A percentile compares a stretch with the other conserved stretches of the same genome.
Evolutionary conservation across 2,329 filamentous ascomycete species (phyloP).

Genomic region (Drechslerella coelobrocha): DNA sequence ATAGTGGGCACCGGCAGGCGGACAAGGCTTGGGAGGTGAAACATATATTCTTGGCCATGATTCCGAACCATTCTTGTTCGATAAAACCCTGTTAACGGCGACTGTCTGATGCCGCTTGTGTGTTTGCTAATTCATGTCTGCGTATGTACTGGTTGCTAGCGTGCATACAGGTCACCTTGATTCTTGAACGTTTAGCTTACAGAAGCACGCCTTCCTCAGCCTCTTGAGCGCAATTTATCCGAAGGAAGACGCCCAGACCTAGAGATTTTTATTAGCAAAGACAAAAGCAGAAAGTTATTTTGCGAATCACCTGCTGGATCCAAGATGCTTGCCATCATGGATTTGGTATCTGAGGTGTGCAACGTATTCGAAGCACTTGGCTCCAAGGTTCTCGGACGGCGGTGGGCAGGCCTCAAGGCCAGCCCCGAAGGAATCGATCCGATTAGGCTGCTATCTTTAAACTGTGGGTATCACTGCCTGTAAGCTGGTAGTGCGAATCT

Average conservation of each 20-base stretch:
- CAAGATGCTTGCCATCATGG: constrained; percentile 22
- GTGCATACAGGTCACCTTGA: constrained; percentile 20
- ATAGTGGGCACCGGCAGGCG: constrained; percentile 32
- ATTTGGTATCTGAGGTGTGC: constrained; percentile 26
- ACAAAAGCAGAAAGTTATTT: constrained; percentile 20
- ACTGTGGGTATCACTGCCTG: constrained; percentile 44
- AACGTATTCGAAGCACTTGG: constrained; percentile 24
- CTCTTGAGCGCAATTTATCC: constrained; percentile 34
- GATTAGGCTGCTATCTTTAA: constrained; percentile 51
- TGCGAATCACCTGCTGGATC: constrained; percentile 42
- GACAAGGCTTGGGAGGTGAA: constrained; percentile 36
- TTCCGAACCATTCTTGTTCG: constrained; percentile 42
- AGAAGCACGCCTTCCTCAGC: constrained; percentile 10
- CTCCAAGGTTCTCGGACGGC: constrained; percentile 40
- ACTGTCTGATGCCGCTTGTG: constrained; percentile 42
- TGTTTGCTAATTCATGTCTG: constrained; percentile 14
- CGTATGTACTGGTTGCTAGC: background rate
- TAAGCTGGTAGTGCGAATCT: no score
- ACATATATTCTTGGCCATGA: constrained; percentile 46
- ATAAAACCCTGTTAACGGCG: constrained; percentile 45
- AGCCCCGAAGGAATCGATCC: constrained; percentile 46
- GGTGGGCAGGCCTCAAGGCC: background rate
- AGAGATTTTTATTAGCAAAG: constrained; percentile 20
- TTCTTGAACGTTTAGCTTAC: constrained; percentile 25
- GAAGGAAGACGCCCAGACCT: constrained; percentile 29